Conservation (phyloP, 2,329 filamentous ascomycete species). For the Sphaerulina populicola region DNA sequence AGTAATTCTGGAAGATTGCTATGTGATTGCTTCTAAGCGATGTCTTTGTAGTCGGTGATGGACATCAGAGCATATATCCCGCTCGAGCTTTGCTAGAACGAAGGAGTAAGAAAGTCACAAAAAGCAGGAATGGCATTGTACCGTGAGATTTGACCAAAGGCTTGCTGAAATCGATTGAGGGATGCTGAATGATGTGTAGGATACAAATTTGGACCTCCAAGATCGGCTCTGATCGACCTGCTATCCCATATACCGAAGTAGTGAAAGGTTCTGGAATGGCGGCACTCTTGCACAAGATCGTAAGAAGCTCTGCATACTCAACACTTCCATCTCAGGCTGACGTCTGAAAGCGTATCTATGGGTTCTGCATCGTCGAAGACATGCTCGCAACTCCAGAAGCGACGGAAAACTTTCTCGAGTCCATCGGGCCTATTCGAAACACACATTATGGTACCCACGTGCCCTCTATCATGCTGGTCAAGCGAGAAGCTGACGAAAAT, state of each 20-base stretch:
- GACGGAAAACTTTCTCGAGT: conserved; percentile 66
- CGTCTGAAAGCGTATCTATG: conserved; percentile 44
- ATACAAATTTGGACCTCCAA: conserved; percentile 22
- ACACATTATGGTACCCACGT: conserved; percentile 64
- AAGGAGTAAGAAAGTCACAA: conserved; percentile 7
- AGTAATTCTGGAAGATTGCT: background rate
- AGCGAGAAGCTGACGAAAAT: background rate
- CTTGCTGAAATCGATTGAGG: background rate
- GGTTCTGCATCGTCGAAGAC: conserved; percentile 68
- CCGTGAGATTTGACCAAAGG: conserved; percentile 4
- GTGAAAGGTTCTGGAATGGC: conserved; percentile 21
- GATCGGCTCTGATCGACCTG: conserved; percentile 24
- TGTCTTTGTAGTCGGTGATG: conserved; percentile 16
- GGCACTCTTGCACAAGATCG: conserved; percentile 23
- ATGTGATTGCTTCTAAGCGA: background rate
- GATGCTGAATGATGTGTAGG: background rate
- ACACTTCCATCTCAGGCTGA: background rate
- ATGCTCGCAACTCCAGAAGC: conserved; percentile 61
- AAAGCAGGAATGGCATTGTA: conserved; percentile 18
- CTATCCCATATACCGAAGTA: conserved; percentile 21
- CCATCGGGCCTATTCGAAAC: conserved; percentile 75
- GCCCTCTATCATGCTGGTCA: too few species aligned
- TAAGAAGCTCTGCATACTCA: background rate
- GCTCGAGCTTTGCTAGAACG: conserved; percentile 10
- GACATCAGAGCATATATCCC: conserved; percentile 19